A percentile compares a stretch with the other conserved stretches of the same genome.
Evolutionary conservation across 179 eudicot species (phyloP).

Genomic region (Silene vulgaris): DNA sequence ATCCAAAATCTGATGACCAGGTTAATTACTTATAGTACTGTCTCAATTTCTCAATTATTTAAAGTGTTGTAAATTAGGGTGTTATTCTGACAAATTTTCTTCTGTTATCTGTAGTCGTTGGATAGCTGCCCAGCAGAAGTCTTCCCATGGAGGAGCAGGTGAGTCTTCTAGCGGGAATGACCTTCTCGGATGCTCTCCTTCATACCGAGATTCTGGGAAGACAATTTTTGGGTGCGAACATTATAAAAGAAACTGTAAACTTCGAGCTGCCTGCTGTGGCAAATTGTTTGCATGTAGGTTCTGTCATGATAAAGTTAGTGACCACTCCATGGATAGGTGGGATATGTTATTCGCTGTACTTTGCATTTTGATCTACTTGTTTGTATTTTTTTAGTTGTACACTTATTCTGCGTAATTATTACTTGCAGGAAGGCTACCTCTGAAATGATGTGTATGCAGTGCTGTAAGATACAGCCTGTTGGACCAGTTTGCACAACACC

Average conservation of each 20-base stretch:
- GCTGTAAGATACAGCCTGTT: constrained; percentile 76
- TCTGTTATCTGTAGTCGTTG: constrained; percentile 52
- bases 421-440: constrained; percentile 70
- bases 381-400: constrained; percentile 6
- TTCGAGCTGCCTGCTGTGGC: constrained; percentile 83
- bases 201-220: constrained; percentile 63
- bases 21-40: constrained; percentile 32
- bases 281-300: constrained; percentile 78
- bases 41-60: constrained; percentile 6
- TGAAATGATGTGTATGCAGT: constrained; percentile 92
- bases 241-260: constrained; percentile 74
- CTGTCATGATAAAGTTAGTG: constrained; percentile 96
- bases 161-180: constrained; percentile 50
- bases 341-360: constrained; percentile 3
- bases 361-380: not conserved
- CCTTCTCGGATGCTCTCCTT: constrained; percentile 55
- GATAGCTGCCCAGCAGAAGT: constrained; percentile 95
- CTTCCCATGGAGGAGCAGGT: constrained; percentile 43
- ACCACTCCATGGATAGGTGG: constrained; percentile 96
- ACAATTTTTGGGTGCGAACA: constrained; percentile 72
- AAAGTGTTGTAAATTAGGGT: not conserved
- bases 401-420: not conserved
- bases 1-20: constrained; percentile 93
- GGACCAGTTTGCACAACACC: constrained; percentile 76
- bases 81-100: constrained; percentile 16